Conservation (phyloP, 257 asterid genomes). For the Perilla frutescens region DNA sequence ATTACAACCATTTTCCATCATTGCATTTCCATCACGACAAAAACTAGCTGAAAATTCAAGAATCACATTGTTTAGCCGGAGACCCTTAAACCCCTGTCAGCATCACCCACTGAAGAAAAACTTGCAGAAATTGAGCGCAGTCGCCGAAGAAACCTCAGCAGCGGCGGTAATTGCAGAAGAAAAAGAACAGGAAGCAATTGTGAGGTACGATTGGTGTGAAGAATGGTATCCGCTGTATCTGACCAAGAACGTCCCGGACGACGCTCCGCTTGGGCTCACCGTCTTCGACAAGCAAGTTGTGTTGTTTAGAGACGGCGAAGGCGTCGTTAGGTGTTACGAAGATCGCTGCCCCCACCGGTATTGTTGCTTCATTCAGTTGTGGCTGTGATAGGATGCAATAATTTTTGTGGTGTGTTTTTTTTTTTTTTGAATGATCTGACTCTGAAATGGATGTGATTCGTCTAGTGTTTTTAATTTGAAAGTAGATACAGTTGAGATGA, state of each 20-base stretch:
- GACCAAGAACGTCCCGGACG: constrained; percentile 78
- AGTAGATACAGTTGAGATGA: too few relatives aligned
- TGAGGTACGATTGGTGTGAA: constrained; percentile 75
- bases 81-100: neutral
- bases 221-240: constrained; percentile 97
- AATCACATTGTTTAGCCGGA: constrained; percentile 12
- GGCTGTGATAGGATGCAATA: neutral
- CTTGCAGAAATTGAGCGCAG: constrained; percentile 38
- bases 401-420: neutral
- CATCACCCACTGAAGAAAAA: constrained; percentile 7
- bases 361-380: too few relatives aligned
- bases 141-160: constrained; percentile 38
- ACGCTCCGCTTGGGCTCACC: constrained; percentile 90
- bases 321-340: constrained; percentile 70
- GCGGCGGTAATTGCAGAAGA: constrained; percentile 49
- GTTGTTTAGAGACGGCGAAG: constrained; percentile 70
- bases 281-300: constrained; percentile 90
- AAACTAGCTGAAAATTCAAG: constrained; percentile 31
- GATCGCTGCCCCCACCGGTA: constrained; percentile 96
- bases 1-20: constrained; percentile 27
- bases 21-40: neutral
- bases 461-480: too few relatives aligned
- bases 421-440: neutral
- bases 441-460: too few relatives aligned
- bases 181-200: constrained; percentile 42